Conservation (phyloP, 495 filamentous ascomycete species). For the Podospora australis region DNA sequence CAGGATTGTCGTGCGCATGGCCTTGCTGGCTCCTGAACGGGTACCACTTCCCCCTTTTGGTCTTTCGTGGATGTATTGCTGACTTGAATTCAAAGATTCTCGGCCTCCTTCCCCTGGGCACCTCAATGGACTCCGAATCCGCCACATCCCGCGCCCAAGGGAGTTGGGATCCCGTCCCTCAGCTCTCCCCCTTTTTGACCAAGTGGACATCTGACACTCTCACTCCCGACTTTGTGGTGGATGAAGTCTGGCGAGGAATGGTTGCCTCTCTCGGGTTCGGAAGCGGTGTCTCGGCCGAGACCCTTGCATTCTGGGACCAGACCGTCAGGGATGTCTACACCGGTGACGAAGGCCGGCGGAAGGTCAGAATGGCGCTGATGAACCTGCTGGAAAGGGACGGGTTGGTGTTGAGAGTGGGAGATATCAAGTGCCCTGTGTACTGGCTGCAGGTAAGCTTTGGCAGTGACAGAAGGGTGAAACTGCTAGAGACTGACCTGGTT, state of each 20-base stretch:
- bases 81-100: constrained; percentile 33
- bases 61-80: not conserved
- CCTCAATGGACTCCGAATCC: constrained; percentile 58
- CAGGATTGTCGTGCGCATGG: constrained; percentile 52
- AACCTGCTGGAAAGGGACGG: constrained; percentile 55
- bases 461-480: too few relatives aligned
- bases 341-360: constrained; percentile 52
- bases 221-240: constrained; percentile 49
- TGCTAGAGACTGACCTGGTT: not conserved
- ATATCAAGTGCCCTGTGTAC: constrained; percentile 53
- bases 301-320: constrained; percentile 45
- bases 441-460: constrained; percentile 56
- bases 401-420: constrained; percentile 44
- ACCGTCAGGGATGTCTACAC: constrained; percentile 49
- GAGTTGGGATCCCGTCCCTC: constrained; percentile 50
- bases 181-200: constrained; percentile 37
- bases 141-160: constrained; percentile 42
- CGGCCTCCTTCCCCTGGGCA: constrained; percentile 56
- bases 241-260: constrained; percentile 49
- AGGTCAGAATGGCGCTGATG: constrained; percentile 50
- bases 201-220: constrained; percentile 38
- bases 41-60: constrained; percentile 16
- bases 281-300: constrained; percentile 31
- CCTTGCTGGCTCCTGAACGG: constrained; percentile 52
- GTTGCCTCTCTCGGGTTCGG: constrained; percentile 53